Conservation (phyloP, 306 rosid species). For the Fragaria vesca region DNA sequence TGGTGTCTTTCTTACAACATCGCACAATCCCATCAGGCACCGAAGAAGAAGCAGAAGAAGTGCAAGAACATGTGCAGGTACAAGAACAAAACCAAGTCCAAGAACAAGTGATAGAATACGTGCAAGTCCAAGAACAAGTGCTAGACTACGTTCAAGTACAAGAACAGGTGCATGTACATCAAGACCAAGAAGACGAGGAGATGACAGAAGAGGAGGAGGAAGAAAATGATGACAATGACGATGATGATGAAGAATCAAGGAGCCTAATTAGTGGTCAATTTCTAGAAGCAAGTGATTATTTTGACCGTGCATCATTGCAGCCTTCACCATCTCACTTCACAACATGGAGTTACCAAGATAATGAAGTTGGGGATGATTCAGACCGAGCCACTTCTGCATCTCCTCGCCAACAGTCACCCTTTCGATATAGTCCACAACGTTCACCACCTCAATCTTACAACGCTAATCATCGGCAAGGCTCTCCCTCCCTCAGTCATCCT, state of each 20-base stretch:
- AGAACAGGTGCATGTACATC: not conserved
- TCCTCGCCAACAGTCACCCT: slow-evolving; percentile 40
- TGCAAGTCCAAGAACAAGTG: not conserved
- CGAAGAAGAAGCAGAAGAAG: slow-evolving; percentile 8
- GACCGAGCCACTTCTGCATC: slow-evolving; percentile 46
- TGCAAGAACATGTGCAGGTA: not conserved
- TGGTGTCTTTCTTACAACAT: slow-evolving; percentile 11
- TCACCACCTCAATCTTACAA: slow-evolving; percentile 11
- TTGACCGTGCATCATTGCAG: slow-evolving; percentile 42
- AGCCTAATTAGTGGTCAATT: slow-evolving; percentile 35
- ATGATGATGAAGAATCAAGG: slow-evolving; percentile 31
- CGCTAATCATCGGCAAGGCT: not conserved
- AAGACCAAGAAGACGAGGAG: slow-evolving; percentile 30
- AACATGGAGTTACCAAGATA: slow-evolving; percentile 70
- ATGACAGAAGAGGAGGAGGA: slow-evolving; percentile 20
- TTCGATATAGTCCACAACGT: slow-evolving; percentile 19
- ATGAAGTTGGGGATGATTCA: slow-evolving; percentile 58
- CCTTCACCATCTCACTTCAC: slow-evolving; percentile 43
- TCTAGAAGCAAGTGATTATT: slow-evolving; percentile 46
- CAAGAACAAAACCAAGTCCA: slow-evolving; percentile 13
- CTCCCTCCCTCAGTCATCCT: slow-evolving; percentile 18
- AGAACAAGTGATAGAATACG: not conserved
- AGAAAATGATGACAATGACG: not conserved
- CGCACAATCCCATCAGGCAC: not conserved
- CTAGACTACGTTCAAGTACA: not conserved